These are phyloP conservation scores for Magnaporthiopsis rhizophila DNA, from an alignment of 2,329 filamentous ascomycete genomes.

Conservation along the genomic window DNA sequence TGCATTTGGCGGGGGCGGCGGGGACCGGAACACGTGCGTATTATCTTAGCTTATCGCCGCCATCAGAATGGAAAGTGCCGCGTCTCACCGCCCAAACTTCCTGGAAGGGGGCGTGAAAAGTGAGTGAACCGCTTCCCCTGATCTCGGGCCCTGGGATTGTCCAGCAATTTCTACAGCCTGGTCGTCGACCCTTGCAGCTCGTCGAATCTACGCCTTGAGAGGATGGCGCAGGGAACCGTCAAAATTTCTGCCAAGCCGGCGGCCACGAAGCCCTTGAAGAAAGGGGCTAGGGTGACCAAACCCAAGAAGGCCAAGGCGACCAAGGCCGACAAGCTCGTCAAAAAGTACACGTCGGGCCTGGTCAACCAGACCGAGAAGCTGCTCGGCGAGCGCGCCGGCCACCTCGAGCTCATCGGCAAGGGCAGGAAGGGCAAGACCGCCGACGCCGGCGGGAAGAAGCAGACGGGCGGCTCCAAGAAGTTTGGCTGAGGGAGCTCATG, in stretches of 20 bases:
- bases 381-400: slow-evolving; percentile 50
- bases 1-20: not conserved
- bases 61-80: not conserved
- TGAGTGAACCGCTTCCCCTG: not conserved
- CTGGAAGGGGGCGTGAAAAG: not conserved
- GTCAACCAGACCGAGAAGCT: slow-evolving; percentile 47
- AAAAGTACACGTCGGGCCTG: slow-evolving; percentile 47
- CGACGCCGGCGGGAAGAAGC: slow-evolving; percentile 14
- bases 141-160: not conserved
- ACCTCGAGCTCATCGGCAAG: slow-evolving; percentile 51
- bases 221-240: slow-evolving; percentile 47
- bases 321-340: slow-evolving; percentile 42
- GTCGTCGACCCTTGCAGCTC: no score
- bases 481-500: slow-evolving; percentile 36
- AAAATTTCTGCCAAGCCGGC: slow-evolving; percentile 38
- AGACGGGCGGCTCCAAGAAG: slow-evolving; percentile 44
- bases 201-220: not conserved
- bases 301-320: slow-evolving; percentile 33
- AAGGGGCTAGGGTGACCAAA: slow-evolving; percentile 40
- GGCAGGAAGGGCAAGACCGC: slow-evolving; percentile 33
- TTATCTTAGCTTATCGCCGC: not conserved
- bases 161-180: not conserved
- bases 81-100: not conserved
- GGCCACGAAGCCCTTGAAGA: slow-evolving; percentile 24
- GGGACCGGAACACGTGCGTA: not conserved